Conservation (phyloP, 305 asterid genomes). For the Fraxinus baroniana region DNA sequence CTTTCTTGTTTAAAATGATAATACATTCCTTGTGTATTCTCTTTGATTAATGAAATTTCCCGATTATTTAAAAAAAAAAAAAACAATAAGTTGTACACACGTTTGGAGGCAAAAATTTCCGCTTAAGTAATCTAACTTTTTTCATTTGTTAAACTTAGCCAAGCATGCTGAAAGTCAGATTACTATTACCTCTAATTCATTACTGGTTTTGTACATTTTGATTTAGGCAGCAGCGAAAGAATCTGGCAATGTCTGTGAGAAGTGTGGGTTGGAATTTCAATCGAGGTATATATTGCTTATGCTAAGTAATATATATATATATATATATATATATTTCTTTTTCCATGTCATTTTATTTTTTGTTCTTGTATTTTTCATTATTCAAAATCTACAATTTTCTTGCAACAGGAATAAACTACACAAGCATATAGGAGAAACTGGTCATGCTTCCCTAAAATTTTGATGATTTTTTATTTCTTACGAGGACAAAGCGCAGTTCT, state of each 20-base stretch:
- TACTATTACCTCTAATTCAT: conserved; percentile 15
- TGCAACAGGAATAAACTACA: conserved; percentile 70
- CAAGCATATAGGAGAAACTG: conserved; percentile 80
- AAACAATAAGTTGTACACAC: background rate
- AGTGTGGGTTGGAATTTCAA: conserved; percentile 77
- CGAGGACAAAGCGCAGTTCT: background rate
- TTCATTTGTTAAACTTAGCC: background rate
- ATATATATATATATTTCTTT: background rate
- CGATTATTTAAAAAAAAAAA: no score
- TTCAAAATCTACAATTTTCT: background rate
- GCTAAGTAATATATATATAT: background rate
- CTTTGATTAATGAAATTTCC: no score
- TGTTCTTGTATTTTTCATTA: conserved; percentile 2
- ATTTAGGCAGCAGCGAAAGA: conserved; percentile 43
- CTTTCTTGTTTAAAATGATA: no score
- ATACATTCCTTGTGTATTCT: no score
- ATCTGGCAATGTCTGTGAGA: conserved; percentile 58
- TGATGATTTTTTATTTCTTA: conserved; percentile 33
- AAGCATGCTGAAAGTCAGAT: background rate
- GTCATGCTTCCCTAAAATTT: conserved; percentile 66
- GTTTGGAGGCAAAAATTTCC: background rate
- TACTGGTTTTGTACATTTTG: background rate
- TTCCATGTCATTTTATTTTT: background rate
- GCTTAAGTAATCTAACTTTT: background rate
- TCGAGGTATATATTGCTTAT: conserved; percentile 50